Percentiles rank a stretch among this genome's conserved stretches.
Evolutionary conservation across 192 early-diverging fungal species (phyloP).

Genomic region (Phlyctochytrium planicorne): DNA sequence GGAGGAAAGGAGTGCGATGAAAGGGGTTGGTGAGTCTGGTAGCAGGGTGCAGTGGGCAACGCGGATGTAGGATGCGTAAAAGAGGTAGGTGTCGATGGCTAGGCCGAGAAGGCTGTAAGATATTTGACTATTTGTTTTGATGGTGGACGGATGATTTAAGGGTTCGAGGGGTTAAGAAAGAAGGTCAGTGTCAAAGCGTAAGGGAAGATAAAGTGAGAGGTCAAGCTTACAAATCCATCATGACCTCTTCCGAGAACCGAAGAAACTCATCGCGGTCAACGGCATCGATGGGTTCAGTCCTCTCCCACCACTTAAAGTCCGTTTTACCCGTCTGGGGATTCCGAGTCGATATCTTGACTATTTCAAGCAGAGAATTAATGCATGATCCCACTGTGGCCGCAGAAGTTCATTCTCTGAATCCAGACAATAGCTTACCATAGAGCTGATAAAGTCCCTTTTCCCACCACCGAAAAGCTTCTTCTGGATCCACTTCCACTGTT

Average conservation of each 20-base stretch:
- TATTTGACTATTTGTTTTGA: slow-evolving; percentile 1
- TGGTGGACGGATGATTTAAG: no score
- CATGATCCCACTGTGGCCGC: neutral
- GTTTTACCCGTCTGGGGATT: neutral
- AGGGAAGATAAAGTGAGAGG: neutral
- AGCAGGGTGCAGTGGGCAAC: neutral
- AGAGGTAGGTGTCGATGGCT: neutral
- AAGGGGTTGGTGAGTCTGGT: neutral
- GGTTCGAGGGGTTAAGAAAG: no score
- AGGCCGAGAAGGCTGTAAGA: neutral
- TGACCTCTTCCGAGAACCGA: neutral
- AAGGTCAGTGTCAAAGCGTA: no score
- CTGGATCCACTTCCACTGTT: neutral
- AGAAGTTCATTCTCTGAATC: neutral
- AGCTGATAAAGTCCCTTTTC: slow-evolving; percentile 9
- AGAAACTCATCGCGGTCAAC: slow-evolving; percentile 3
- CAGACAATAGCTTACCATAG: slow-evolving; percentile 8
- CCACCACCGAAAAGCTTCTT: neutral
- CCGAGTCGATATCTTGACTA: slow-evolving; percentile 5
- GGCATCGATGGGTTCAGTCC: slow-evolving; percentile 1
- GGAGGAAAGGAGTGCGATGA: no score
- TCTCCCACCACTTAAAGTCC: slow-evolving; percentile 5
- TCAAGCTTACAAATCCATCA: slow-evolving; percentile 1
- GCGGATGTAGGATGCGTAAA: slow-evolving; percentile 6
- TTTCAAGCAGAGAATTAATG: neutral